Conservation (phyloP, 768 basidiomycete genomes). For the Pisolithus marmoratus region DNA sequence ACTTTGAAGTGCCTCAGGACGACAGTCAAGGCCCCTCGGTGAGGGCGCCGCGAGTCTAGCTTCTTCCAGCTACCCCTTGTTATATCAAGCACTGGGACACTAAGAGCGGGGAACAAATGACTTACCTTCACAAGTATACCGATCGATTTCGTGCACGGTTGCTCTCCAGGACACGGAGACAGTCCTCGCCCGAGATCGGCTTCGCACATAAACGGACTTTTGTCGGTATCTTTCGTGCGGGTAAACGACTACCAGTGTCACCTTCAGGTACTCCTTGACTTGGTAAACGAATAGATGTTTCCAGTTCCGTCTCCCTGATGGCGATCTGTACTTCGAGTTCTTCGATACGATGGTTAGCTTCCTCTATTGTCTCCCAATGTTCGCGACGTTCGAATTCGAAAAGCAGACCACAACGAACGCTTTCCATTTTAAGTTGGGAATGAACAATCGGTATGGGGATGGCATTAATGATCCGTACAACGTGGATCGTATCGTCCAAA, state of each 20-base stretch:
- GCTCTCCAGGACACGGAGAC: slow-evolving; percentile 34
- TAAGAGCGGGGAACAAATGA: neutral
- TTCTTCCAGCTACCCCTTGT: slow-evolving; percentile 16
- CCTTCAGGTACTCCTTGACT: neutral
- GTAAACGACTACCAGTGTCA: neutral
- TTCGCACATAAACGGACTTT: slow-evolving; percentile 11
- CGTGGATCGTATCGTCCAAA: no score
- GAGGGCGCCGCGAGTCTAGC: slow-evolving; percentile 8
- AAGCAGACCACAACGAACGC: no score
- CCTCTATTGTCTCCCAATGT: slow-evolving; percentile 35
- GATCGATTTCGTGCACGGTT: slow-evolving; percentile 36
- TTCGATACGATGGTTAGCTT: slow-evolving; percentile 37
- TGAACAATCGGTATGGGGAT: no score
- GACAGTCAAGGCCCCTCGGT: neutral
- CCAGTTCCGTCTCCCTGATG: slow-evolving; percentile 52
- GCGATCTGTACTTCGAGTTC: slow-evolving; percentile 50
- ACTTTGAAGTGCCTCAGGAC: neutral
- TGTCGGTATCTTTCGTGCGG: neutral
- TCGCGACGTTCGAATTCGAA: slow-evolving; percentile 40
- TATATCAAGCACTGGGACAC: neutral
- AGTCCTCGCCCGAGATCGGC: slow-evolving; percentile 32
- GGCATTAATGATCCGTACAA: no score
- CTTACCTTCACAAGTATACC: slow-evolving; percentile 32
- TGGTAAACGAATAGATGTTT: slow-evolving; percentile 24
- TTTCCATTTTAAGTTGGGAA: no score